These are phyloP conservation scores for Russula emetica DNA, from an alignment of 768 basidiomycete species.

Conservation along the genomic window DNA sequence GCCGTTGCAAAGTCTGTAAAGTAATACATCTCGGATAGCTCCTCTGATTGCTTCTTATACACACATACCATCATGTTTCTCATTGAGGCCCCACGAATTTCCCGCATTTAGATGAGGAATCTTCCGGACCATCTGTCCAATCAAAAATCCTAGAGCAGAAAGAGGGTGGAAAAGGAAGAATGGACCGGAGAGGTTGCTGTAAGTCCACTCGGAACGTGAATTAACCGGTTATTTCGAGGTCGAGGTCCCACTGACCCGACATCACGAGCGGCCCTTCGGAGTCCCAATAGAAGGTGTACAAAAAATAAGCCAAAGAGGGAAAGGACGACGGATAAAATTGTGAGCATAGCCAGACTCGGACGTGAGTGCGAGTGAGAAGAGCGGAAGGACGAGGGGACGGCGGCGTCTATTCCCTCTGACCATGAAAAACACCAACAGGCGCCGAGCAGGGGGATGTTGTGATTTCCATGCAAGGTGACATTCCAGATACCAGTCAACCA, in stretches of 20 bases:
- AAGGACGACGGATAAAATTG: neutral
- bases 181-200: constrained; percentile 10
- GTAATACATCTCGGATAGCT: neutral
- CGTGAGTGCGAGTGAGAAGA: neutral
- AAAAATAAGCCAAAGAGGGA: constrained; percentile 1
- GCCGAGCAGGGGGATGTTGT: too few relatives aligned
- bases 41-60: too few relatives aligned
- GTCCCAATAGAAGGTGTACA: neutral
- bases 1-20: constrained; percentile 9
- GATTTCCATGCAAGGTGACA: too few relatives aligned
- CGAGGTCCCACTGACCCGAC: constrained; percentile 2
- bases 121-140: neutral
- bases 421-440: too few relatives aligned
- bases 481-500: too few relatives aligned
- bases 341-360: neutral
- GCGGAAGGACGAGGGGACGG: neutral
- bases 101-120: neutral
- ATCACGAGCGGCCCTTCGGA: constrained; percentile 4
- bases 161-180: neutral
- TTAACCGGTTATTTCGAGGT: neutral
- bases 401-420: neutral
- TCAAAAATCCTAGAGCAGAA: neutral
- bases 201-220: neutral
- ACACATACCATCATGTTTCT: constrained; percentile 5
- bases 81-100: neutral